phyloP scores from a whole-genome alignment of 305 asterid genomes.

The Solanum aculeatissimum region DNA sequence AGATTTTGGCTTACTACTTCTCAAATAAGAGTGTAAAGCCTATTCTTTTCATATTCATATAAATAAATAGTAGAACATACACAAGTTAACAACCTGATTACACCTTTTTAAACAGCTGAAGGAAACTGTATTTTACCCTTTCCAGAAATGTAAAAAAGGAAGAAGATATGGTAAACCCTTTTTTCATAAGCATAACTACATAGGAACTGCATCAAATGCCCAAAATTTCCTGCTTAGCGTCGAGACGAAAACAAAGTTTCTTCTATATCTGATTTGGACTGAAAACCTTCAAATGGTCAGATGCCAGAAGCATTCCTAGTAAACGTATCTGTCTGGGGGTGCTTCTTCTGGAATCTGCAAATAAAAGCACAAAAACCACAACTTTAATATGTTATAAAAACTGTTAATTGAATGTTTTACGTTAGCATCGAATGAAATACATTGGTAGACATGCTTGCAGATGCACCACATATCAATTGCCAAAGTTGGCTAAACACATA shows the following conservation, averaged over 20 bases:
- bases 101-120: not conserved
- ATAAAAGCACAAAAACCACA: not conserved
- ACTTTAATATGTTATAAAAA: not conserved
- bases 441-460: not conserved
- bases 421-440: not conserved
- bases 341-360: conserved; percentile 88
- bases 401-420: not conserved
- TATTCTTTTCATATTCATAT: not conserved
- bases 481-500: not conserved
- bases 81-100: not conserved
- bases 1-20: not conserved
- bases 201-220: not conserved
- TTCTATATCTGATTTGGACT: not conserved
- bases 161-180: not conserved
- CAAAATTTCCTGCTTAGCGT: not conserved
- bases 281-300: not conserved
- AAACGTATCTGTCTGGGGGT: conserved; percentile 51
- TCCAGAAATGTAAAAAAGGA: not conserved
- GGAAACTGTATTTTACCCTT: not conserved
- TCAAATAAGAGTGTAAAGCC: not conserved
- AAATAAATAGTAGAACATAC: not conserved
- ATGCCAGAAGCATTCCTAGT: conserved; percentile 14
- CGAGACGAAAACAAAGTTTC: not conserved
- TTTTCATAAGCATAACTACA: not conserved
- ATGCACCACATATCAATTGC: not conserved